phyloP scores from a whole-genome alignment of 2,329 filamentous ascomycete species.

The Phoma sp. region DNA sequence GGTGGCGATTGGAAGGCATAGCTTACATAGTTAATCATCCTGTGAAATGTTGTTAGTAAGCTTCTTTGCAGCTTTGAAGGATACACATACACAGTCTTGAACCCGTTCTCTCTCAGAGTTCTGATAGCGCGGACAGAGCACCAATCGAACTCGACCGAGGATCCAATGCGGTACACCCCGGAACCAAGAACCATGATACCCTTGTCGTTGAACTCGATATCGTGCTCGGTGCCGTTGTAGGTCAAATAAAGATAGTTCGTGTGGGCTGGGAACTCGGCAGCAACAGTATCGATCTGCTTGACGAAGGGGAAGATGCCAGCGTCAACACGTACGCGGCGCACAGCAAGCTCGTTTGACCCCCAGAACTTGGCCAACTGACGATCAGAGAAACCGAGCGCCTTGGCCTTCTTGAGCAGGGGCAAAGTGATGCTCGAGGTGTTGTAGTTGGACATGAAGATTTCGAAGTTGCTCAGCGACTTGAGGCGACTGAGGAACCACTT shows the following conservation, averaged over 20 bases:
- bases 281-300: conserved; percentile 98
- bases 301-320: conserved; percentile 85
- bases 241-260: conserved; percentile 98
- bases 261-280: conserved; percentile 90
- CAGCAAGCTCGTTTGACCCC: conserved; percentile 90
- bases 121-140: conserved; percentile 94
- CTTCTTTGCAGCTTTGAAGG: not conserved
- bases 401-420: conserved; percentile 78
- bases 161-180: conserved; percentile 95
- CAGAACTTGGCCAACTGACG: conserved; percentile 92
- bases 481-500: conserved; percentile 97
- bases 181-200: conserved; percentile 97
- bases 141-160: conserved; percentile 99
- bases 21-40: conserved; percentile 77
- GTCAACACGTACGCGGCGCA: conserved; percentile 84
- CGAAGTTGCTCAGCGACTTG: conserved; percentile 88
- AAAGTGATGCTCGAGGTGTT: conserved; percentile 69
- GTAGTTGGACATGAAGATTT: conserved; percentile 76
- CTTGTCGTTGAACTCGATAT: conserved; percentile 83
- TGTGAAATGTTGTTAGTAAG: not conserved
- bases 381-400: conserved; percentile 94
- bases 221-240: conserved; percentile 88
- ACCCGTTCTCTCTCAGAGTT: conserved; percentile 80
- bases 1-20: no score
- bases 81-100: conserved; percentile 74